These are phyloP conservation scores for Ceratobasidium sp. DNA, from an alignment of 1,284 basidiomycete species.

Conservation along the genomic window DNA sequence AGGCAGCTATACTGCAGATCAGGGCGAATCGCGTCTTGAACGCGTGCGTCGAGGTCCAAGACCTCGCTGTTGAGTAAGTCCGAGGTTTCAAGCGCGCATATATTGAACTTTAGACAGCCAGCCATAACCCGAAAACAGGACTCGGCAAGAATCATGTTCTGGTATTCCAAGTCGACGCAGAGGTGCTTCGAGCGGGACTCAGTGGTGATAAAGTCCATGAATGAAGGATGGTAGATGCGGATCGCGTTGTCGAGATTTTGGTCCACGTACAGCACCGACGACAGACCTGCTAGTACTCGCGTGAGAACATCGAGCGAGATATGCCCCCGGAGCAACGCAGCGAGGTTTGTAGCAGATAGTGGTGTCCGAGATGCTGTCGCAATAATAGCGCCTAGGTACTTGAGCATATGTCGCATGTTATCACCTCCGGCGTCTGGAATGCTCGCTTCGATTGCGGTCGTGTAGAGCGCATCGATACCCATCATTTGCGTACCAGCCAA, in stretches of 20 bases:
- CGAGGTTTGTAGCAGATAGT: background rate
- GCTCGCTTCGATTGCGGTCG: background rate
- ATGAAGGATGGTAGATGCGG: slow-evolving; percentile 33
- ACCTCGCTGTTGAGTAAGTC: slow-evolving; percentile 20
- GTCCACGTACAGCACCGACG: slow-evolving; percentile 28
- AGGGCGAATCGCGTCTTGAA: background rate
- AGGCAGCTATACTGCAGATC: slow-evolving; percentile 22
- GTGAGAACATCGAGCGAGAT: background rate
- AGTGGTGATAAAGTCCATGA: slow-evolving; percentile 2
- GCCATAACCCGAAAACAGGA: background rate
- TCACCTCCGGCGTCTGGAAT: background rate
- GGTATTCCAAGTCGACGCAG: background rate
- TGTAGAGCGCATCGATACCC: background rate
- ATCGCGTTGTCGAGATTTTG: background rate
- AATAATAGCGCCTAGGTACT: background rate
- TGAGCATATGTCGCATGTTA: background rate
- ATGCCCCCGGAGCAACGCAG: background rate
- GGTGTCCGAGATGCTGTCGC: background rate
- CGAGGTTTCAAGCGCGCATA: slow-evolving; percentile 23
- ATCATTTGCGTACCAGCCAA: background rate
- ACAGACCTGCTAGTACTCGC: background rate
- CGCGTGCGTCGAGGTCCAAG: background rate
- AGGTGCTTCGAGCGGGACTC: background rate
- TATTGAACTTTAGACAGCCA: slow-evolving; percentile 16
- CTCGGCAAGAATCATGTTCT: background rate